Percentiles rank a stretch among this genome's conserved stretches.
Evolutionary conservation across 768 basidiomycete genomes (phyloP).

Genomic region (Suillus lakei): DNA sequence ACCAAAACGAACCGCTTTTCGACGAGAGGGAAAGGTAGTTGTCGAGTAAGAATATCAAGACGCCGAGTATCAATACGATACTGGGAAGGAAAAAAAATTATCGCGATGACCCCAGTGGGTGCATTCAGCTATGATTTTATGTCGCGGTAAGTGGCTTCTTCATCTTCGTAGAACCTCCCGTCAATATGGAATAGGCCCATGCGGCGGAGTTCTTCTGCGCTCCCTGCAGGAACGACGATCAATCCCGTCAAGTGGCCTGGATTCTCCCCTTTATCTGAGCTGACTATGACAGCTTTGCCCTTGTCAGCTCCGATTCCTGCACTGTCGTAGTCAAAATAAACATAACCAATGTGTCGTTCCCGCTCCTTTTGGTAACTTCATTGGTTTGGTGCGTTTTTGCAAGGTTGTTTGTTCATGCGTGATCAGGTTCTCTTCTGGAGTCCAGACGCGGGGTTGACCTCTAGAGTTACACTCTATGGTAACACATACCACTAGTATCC

Average conservation of each 20-base stretch:
- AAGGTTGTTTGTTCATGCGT: too few relatives aligned
- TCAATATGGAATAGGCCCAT: conserved; percentile 3
- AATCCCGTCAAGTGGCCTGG: background rate
- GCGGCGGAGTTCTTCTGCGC: background rate
- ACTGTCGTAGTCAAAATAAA: conserved; percentile 7
- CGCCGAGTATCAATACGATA: background rate
- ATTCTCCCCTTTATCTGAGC: background rate
- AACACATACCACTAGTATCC: too few relatives aligned
- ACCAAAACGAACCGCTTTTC: background rate
- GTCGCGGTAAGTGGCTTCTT: conserved; percentile 4
- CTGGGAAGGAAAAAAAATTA: background rate
- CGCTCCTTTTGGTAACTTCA: too few relatives aligned
- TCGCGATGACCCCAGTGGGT: background rate
- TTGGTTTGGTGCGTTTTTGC: too few relatives aligned
- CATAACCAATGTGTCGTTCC: conserved; percentile 8
- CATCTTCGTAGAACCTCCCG: conserved; percentile 2
- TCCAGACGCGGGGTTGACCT: too few relatives aligned
- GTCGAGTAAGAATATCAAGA: background rate
- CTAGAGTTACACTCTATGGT: too few relatives aligned
- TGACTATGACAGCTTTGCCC: conserved; percentile 4
- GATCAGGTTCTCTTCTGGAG: too few relatives aligned
- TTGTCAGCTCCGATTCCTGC: conserved; percentile 1
- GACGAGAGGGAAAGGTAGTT: background rate
- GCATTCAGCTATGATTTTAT: conserved; percentile 1
- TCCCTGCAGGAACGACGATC: conserved; percentile 1